Evolutionary conservation across 208 protist genomes (phyloP), one percentile per base, ranked within the genome.

Genomic region (Phytomonas francai): DNA sequence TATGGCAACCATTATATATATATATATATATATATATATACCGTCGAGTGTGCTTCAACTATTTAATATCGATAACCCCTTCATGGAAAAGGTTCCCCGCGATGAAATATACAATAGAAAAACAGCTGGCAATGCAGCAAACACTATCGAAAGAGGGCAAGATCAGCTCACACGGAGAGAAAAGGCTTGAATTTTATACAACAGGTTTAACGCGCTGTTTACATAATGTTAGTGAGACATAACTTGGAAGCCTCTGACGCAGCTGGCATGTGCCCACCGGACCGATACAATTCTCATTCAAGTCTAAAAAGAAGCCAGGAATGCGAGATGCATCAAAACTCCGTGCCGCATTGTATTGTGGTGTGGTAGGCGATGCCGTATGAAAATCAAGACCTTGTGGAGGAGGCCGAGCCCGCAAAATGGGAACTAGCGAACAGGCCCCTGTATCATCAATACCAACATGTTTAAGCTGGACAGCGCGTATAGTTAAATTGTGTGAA

Each of bases 221-320:
- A 39, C 74, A 73, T 57, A 93, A 9, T 32, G 87, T 89, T 29
- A 96, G 63, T 3, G 87, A 92, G 0, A 94, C 82, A 58, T 89
- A 70, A 22, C 56, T 25, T 22, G 91, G 91, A 30, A 96, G 67
- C 12, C 78, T 72, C 64, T 88, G 87, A 3, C 88, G 86, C 6
- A 93, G 57, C 2, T 74, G 57, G 2, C 65, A 49, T 7, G 85
- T 93, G 11, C 88, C 86, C 19, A 54, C 63, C 32, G 78, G 72
- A 30, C 91, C 88, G 59, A 96, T 89, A 42, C 76, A 70, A 72
- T 96, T 96, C 63, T 92, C 83, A 66, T 93, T 94, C 31, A 94
- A 51, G 63, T 92, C 92, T 28, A 93, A 57, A 63, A 85, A 91
- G 57, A 95, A 95, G 29, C 59, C 25, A 36, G 31, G 9, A 42